Conservation (phyloP, 768 basidiomycete genomes). For the Infundibulicybe gibba region DNA sequence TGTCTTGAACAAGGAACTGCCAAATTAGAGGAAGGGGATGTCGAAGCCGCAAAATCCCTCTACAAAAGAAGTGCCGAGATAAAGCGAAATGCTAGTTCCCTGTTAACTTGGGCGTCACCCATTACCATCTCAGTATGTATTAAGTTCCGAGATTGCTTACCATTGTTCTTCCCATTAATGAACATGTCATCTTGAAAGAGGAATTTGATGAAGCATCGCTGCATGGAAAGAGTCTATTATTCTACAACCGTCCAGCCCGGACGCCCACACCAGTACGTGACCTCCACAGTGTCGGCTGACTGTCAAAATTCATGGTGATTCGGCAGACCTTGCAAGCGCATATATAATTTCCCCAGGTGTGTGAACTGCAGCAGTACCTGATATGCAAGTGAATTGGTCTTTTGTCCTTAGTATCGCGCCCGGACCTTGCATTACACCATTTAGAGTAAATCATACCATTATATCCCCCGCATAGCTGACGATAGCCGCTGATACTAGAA, state of each 20-base stretch:
- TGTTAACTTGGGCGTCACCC: constrained; percentile 87
- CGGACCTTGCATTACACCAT: constrained; percentile 85
- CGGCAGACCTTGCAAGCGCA: constrained; percentile 79
- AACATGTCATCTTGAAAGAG: constrained; percentile 42
- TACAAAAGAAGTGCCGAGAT: constrained; percentile 82
- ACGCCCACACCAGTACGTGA: constrained; percentile 80
- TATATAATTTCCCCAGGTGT: constrained; percentile 71
- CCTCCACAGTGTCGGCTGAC: constrained; percentile 9
- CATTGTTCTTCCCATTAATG: constrained; percentile 8
- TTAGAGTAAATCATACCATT: constrained; percentile 51
- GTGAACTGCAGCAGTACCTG: constrained; percentile 8
- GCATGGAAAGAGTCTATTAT: constrained; percentile 85
- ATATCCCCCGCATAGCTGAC: constrained; percentile 21
- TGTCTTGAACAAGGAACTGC: constrained; percentile 82
- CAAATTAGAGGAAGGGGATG: constrained; percentile 84
- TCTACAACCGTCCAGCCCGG: constrained; percentile 78
- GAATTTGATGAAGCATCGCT: constrained; percentile 80
- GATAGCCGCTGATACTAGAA: constrained; percentile 45
- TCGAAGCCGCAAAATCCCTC: constrained; percentile 70
- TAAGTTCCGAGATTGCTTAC: constrained; percentile 7
- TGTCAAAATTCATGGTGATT: constrained; percentile 13
- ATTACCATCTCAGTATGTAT: constrained; percentile 80
- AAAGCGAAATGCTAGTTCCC: constrained; percentile 72
- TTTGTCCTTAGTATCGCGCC: constrained; percentile 52
- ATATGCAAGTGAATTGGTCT: constrained; percentile 1